Base-by-base conservation (phyloP, 257 asterid species). In the Eucommia ulmoides region DNA sequence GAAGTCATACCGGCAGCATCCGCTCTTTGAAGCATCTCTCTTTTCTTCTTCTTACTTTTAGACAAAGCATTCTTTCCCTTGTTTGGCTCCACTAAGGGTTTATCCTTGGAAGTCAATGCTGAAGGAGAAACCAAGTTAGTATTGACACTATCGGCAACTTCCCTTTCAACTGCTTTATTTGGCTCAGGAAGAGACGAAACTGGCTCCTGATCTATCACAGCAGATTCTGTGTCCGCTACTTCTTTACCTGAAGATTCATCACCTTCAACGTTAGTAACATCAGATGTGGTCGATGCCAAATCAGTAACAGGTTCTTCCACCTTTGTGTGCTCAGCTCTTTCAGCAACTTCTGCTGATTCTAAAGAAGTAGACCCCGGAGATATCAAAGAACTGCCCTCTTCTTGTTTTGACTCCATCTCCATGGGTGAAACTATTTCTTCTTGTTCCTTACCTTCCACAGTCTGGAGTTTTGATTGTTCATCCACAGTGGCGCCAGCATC, bases 1-100 rank as follows among this genome's bases (percentile, higher is more conserved):
- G 96, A 68, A 69, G 75, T 77, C 22, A 93, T 71, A 52, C 83
- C 89, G 14, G 85, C 86, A 54, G 91, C 94, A 61, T 91, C 94
- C 41, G 88, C 81, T 59, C 70, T 89, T 61, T 60, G 67, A 24
- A 23, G 54, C 10, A 85, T 45, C 0, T 82, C 91, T 45, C 68
- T 75, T 26, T 17, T 69, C 45, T 77, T 83, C 22, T 54, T 54
- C 67, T 50, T 79, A 10, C 44, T 68, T 26, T 48, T 77, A 46
- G 77, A 66, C 18, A 20, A 70, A 52, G 59, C 50, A 68, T 22
- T 63, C 67, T 71, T 83, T 18, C 67, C 58, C 49, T 59, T 76
- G 63, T 52, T 63, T 41, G 74, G 42, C 69, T 83, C 96, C 26
- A 65, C 51, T 25, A 47, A 19, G 44, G 62, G 66, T 63, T 81